Conservation (phyloP, 495 filamentous ascomycete genomes). For the Hyaloscypha variabilis region DNA sequence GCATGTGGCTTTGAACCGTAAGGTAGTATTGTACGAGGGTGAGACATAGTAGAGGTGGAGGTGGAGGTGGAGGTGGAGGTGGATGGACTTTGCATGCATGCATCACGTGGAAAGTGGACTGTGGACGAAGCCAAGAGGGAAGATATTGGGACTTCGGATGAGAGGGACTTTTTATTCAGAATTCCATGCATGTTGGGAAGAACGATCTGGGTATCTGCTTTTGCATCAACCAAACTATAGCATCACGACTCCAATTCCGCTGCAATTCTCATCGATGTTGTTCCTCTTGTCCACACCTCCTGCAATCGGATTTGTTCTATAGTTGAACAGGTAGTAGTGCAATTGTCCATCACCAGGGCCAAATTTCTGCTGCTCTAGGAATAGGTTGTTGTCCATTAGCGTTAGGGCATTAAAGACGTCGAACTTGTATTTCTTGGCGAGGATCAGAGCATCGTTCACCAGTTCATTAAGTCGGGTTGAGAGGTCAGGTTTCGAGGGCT, state of each 20-base stretch:
- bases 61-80: not conserved
- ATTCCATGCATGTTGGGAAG: not conserved
- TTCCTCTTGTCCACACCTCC: conserved; percentile 85
- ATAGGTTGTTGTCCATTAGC: conserved; percentile 88
- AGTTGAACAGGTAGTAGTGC: conserved; percentile 97
- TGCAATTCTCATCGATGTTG: conserved; percentile 70
- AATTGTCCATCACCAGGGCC: conserved; percentile 91
- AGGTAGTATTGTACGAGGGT: too few species aligned
- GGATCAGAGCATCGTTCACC: conserved; percentile 82
- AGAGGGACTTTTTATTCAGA: not conserved
- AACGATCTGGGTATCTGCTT: not conserved
- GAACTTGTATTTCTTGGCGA: conserved; percentile 85
- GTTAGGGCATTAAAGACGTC: conserved; percentile 98
- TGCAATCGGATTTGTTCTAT: conserved; percentile 75
- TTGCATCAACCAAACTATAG: conserved; percentile 45
- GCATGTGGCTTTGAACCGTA: too few species aligned
- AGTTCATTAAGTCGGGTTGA: conserved; percentile 74
- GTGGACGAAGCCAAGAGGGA: not conserved
- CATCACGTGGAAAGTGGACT: not conserved
- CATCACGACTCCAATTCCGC: conserved; percentile 90
- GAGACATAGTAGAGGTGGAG: too few species aligned
- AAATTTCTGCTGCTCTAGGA: conserved; percentile 91
- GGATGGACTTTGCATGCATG: not conserved
- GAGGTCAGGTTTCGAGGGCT: conserved; percentile 53
- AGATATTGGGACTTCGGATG: not conserved